A percentile compares a stretch with the other conserved stretches of the same genome.
phyloP scores from a whole-genome alignment of 331 rosid species.

The Acacia pycnantha region DNA sequence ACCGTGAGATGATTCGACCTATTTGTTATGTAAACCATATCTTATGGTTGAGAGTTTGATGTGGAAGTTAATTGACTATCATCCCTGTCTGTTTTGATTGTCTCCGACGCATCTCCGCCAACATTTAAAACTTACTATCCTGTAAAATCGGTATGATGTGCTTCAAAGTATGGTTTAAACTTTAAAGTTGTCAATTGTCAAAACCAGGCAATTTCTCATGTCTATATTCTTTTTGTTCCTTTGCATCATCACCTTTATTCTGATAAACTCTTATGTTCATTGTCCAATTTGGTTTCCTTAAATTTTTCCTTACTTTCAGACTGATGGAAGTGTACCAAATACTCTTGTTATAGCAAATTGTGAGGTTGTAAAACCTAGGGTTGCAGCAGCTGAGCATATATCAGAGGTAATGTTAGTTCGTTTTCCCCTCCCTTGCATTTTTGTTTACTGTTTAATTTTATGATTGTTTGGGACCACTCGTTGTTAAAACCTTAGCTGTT shows the following conservation, averaged over 20 bases:
- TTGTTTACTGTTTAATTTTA: not conserved
- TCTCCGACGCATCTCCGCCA: not conserved
- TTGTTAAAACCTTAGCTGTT: not conserved
- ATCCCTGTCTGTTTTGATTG: not conserved
- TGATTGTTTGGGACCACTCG: not conserved
- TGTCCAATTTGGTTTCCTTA: not conserved
- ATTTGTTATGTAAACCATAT: not conserved
- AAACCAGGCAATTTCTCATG: not conserved
- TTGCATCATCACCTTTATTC: not conserved
- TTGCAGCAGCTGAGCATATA: constrained; percentile 81
- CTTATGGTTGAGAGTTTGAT: not conserved
- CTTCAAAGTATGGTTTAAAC: not conserved
- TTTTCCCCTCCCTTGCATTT: not conserved
- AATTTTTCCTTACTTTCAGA: constrained; percentile 33
- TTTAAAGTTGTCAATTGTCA: not conserved
- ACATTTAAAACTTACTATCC: too few species aligned
- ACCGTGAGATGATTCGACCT: not conserved
- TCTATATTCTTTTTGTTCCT: not conserved
- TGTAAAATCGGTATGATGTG: not conserved
- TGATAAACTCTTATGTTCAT: not conserved
- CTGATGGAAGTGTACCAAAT: constrained; percentile 81
- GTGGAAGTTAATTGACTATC: not conserved
- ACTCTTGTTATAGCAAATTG: constrained; percentile 78
- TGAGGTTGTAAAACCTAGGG: constrained; percentile 76
- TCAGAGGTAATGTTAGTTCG: constrained; percentile 47